Base-by-base conservation (phyloP, 345 rosid genomes). In the Gossypium thurberi region DNA sequence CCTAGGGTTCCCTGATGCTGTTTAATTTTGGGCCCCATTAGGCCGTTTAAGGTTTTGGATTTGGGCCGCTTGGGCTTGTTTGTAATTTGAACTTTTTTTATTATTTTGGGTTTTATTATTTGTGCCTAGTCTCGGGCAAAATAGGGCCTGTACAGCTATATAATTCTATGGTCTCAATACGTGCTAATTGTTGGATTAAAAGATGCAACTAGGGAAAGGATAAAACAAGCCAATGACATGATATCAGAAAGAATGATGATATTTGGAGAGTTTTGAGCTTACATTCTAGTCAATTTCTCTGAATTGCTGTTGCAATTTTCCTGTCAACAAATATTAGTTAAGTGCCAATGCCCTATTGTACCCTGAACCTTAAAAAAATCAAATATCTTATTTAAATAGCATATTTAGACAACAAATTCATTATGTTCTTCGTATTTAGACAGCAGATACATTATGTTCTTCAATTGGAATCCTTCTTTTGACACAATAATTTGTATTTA, bases 251-350 rank as follows among this genome's bases (percentile, higher is more conserved):
- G 59, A 51, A 26, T 68, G 8, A 28, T 48, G 58, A 50, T 68
- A 47, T 23, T 50, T 68, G 59, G 25, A 51, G 25, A 68, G n/a
- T 51, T 12, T 68, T 20, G 42, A 13, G 44, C 58, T 50, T 68
- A 51, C 9, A 50, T 26, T 68, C 4, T 0, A 44, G 37, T 47
- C 21, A 51, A 50, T 50, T 68, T 51, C 18, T 20, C 40, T 21
- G 12, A 46, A 44, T 44, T 68, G 72, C 28, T 6, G 28, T 65
- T 18, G 2, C 37, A 59, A 53, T 28, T 63, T 17, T 46, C 53
- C 12, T 79, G 80, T 66, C 37, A 17, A 95, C 98, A 53, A 95
- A 87, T 82, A 87, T 92, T 78, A 92, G 99, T 94, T 70, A 73
- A 43, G 55, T 77, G 53, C 53, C 37, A 53, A 61, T 43, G 40